phyloP scores from a whole-genome alignment of 441 rosid genomes.

The Flueggea neowawraea region DNA sequence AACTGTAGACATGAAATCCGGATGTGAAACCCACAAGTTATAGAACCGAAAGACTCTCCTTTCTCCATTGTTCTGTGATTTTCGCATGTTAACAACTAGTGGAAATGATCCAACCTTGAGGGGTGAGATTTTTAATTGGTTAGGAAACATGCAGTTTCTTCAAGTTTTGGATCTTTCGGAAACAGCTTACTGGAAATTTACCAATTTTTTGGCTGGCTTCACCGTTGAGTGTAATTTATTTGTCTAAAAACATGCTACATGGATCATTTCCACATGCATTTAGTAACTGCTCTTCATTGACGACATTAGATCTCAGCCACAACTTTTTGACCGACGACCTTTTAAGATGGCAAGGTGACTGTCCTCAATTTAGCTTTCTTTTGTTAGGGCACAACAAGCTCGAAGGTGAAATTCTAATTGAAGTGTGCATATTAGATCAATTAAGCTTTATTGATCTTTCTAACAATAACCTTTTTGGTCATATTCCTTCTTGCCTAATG shows the following conservation, averaged over 20 bases:
- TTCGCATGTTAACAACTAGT: too few species aligned
- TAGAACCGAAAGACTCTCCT: too few species aligned
- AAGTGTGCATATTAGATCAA: constrained; percentile 10
- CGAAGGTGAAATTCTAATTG: constrained; percentile 6
- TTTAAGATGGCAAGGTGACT: constrained; percentile 3
- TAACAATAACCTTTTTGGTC: background rate
- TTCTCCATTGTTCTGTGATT: too few species aligned
- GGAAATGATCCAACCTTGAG: fast-evolving
- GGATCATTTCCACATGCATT: constrained; percentile 1
- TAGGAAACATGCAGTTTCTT: constrained; percentile 6
- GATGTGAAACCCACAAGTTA: too few species aligned
- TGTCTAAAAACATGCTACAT: constrained; percentile 6
- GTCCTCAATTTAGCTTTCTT: background rate
- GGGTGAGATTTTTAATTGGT: constrained; percentile 2
- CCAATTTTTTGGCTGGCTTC: too few species aligned
- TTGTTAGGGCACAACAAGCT: constrained; percentile 3
- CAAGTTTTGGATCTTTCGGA: constrained; percentile 5
- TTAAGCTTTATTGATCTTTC: background rate
- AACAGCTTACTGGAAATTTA: background rate
- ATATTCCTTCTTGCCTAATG: background rate
- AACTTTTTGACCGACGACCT: constrained; percentile 11
- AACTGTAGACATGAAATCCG: too few species aligned
- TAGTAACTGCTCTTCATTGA: background rate
- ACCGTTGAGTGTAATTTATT: background rate
- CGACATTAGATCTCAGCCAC: constrained; percentile 6